These are phyloP conservation scores for Rubia occidens DNA, from an alignment of 305 asterid genomes.

Conservation along the genomic window DNA sequence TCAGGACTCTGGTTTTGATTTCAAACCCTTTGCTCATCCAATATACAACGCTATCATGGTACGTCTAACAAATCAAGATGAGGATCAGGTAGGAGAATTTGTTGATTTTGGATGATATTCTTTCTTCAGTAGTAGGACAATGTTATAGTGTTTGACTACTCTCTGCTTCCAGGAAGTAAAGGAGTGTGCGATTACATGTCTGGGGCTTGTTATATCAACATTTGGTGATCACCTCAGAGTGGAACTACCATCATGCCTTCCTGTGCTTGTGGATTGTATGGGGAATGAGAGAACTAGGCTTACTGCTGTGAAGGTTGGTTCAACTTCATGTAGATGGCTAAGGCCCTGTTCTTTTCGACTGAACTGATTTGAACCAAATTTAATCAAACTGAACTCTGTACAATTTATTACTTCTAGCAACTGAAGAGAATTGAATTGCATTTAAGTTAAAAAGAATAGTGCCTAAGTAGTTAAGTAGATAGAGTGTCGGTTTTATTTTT, in stretches of 20 bases:
- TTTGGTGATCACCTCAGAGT: conserved; percentile 86
- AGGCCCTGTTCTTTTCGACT: background rate
- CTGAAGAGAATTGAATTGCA: too few species aligned
- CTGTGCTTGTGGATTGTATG: conserved; percentile 98
- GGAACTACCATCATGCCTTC: conserved; percentile 85
- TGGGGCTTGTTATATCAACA: conserved; percentile 94
- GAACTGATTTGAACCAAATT: background rate
- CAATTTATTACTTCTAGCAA: background rate
- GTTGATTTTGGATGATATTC: conserved; percentile 12
- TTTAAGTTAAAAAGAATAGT: background rate
- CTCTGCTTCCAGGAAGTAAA: conserved; percentile 76
- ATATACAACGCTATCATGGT: conserved; percentile 89
- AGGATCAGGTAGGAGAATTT: conserved; percentile 66
- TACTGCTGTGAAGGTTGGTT: conserved; percentile 94
- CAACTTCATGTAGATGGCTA: background rate
- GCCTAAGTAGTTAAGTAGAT: background rate
- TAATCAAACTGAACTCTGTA: background rate
- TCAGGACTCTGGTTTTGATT: conserved; percentile 73
- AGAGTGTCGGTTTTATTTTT: background rate
- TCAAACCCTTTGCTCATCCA: conserved; percentile 82
- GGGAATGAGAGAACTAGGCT: conserved; percentile 98
- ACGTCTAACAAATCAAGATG: conserved; percentile 98
- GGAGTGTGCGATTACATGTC: conserved; percentile 97
- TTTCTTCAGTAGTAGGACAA: conserved; percentile 6
- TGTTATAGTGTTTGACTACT: conserved; percentile 22